These are phyloP conservation scores for Telopea speciosissima DNA, from an alignment of 177 flowering plant genomes.

Conservation along the genomic window DNA sequence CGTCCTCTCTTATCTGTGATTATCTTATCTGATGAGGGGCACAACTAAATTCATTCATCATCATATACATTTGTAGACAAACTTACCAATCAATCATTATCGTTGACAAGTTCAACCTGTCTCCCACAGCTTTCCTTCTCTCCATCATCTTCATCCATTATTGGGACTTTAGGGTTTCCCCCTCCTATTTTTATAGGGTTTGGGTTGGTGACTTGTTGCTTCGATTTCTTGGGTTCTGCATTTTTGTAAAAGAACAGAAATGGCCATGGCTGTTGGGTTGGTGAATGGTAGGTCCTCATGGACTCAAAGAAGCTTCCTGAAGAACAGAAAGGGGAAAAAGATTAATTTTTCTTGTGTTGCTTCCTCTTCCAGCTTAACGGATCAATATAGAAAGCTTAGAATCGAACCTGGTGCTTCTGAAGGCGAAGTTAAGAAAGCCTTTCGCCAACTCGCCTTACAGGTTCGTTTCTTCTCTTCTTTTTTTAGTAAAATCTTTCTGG, in stretches of 20 bases:
- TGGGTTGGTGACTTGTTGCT: background rate
- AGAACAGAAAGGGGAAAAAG: background rate
- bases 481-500: background rate
- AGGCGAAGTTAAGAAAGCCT: slow-evolving; percentile 81
- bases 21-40: no score
- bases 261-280: slow-evolving; percentile 9
- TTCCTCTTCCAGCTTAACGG: slow-evolving; percentile 19
- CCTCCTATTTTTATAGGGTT: background rate
- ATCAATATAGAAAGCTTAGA: slow-evolving; percentile 64
- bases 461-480: slow-evolving; percentile 22
- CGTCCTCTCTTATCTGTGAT: no score
- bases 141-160: no score
- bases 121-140: no score
- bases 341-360: slow-evolving; percentile 1
- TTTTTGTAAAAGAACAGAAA: background rate
- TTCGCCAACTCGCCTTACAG: slow-evolving; percentile 75
- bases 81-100: no score
- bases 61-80: no score
- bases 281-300: slow-evolving; percentile 1
- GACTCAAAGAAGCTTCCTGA: slow-evolving; percentile 1
- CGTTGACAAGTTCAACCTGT: no score
- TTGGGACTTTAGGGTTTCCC: no score
- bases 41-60: no score
- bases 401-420: slow-evolving; percentile 75
- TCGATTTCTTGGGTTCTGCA: background rate